Percentiles rank a stretch among this genome's conserved stretches.
These are phyloP conservation scores for Detonula confervacea DNA, from an alignment of 352 stramenopile species.

Conservation along the genomic window DNA sequence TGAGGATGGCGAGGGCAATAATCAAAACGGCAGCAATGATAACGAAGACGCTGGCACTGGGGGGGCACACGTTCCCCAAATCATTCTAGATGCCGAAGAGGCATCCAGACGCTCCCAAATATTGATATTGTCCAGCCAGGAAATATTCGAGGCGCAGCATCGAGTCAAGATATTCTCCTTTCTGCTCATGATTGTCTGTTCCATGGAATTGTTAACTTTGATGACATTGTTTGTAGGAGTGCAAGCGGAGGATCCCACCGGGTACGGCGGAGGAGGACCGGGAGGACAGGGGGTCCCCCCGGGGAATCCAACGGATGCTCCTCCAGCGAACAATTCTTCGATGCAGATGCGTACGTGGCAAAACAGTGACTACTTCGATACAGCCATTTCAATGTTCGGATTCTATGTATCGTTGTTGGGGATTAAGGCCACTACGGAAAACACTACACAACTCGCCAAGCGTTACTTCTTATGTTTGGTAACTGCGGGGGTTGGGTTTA, in stretches of 20 bases:
- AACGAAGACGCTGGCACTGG: not conserved
- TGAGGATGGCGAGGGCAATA: conserved; percentile 12
- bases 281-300: conserved; percentile 27
- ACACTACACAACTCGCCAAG: conserved; percentile 61
- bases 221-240: conserved; percentile 72
- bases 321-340: conserved; percentile 1
- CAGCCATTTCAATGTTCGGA: conserved; percentile 61
- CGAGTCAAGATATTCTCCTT: conserved; percentile 81
- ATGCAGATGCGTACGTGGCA: conserved; percentile 61
- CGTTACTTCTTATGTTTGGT: conserved; percentile 64
- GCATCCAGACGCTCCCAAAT: conserved; percentile 73
- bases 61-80: conserved; percentile 77
- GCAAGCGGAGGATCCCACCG: conserved; percentile 37
- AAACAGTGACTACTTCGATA: conserved; percentile 68
- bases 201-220: conserved; percentile 74
- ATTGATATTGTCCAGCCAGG: conserved; percentile 71
- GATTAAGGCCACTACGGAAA: conserved; percentile 71
- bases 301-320: conserved; percentile 51
- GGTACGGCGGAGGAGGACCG: not conserved
- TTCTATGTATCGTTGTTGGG: conserved; percentile 77
- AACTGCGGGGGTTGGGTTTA: conserved; percentile 62
- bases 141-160: conserved; percentile 80
- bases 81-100: conserved; percentile 73
- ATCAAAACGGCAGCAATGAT: not conserved
- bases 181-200: conserved; percentile 74